Evolutionary conservation across 140 eudicot genomes (phyloP), one percentile per base, ranked within the genome.

Genomic region (Senecio squalidus): DNA sequence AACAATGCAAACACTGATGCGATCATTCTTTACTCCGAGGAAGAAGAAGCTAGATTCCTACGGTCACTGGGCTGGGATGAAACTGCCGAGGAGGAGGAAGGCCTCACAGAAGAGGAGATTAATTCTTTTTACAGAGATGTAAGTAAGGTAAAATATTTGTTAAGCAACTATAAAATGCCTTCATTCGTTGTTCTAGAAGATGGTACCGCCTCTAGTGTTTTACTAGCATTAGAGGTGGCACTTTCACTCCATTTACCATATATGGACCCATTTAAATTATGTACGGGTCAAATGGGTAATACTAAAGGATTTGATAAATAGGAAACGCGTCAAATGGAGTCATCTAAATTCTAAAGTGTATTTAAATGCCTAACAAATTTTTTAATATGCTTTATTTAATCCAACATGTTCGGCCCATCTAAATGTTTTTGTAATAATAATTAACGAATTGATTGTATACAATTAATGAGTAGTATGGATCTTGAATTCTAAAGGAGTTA

Each of bases 1-100:
- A 80, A 67, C 6, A 52, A 49, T 44, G 47, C 67, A 21, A 70
- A 61, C 56, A 58, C 68, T 63, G 78, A 73, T 62, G 73, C 70
- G n/a, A n/a, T n/a, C 5, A 68, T 68, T 26, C 63, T 77, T 67
- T 68, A 58, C 31, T 48, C 94, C 0, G 95, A 82, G 59, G 97
- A 85, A 75, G 97, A 82, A 82, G 97, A 90, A 78, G 94, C 89
- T 75, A 86, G 84, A 24, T 83, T 90, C 31, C 17, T 90, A 6
- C 94, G 84, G 3, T 75, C 80, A 30, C 46, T 85, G 68, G 97
- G 95, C 6, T 90, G 97, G 97, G 89, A 85, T 68, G 97, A 89
- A 65, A 76, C 81, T 56, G 81, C 76, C 41, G 94, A 86, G n/a
- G 95, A 90, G 65, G 94, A 78, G 41, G 95, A 64, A 53, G 89